Percentiles rank a stretch among this genome's conserved stretches.
Evolutionary conservation across 192 early-diverging fungal species (phyloP).

Genomic region (Piromyces sp.): DNA sequence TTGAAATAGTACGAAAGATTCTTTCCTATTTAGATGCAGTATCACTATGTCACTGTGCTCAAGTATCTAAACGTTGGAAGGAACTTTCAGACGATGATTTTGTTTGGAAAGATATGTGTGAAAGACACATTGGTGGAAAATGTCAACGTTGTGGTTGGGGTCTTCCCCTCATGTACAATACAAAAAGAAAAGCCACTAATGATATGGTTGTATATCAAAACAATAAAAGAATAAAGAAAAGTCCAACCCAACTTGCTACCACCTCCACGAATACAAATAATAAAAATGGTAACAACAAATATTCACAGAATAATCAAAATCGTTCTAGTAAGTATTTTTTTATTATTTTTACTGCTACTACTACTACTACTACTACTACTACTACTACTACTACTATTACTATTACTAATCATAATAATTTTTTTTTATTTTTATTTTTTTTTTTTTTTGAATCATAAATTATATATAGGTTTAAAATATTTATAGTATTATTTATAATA

Average conservation of each 20-base stretch:
- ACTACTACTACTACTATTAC: too few relatives aligned
- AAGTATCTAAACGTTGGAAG: slow-evolving; percentile 72
- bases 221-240: neutral
- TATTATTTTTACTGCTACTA: too few relatives aligned
- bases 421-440: too few relatives aligned
- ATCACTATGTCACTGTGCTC: slow-evolving; percentile 76
- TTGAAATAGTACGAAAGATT: slow-evolving; percentile 67
- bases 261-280: neutral
- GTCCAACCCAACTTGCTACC: neutral
- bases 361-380: too few relatives aligned
- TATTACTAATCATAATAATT: too few relatives aligned
- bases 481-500: too few relatives aligned
- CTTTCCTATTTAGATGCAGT: slow-evolving; percentile 81
- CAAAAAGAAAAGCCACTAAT: neutral
- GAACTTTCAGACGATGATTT: slow-evolving; percentile 72
- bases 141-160: slow-evolving; percentile 97
- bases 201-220: neutral
- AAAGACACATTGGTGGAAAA: slow-evolving; percentile 90
- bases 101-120: slow-evolving; percentile 93
- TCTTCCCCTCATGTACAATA: slow-evolving; percentile 58
- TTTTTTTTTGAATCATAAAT: too few relatives aligned
- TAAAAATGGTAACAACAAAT: slow-evolving; percentile 12
- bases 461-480: too few relatives aligned
- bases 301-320: slow-evolving; percentile 6
- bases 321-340: slow-evolving; percentile 6